Conservation (phyloP, 2,329 filamentous ascomycete genomes). For the Verticillium albo-atrum region DNA sequence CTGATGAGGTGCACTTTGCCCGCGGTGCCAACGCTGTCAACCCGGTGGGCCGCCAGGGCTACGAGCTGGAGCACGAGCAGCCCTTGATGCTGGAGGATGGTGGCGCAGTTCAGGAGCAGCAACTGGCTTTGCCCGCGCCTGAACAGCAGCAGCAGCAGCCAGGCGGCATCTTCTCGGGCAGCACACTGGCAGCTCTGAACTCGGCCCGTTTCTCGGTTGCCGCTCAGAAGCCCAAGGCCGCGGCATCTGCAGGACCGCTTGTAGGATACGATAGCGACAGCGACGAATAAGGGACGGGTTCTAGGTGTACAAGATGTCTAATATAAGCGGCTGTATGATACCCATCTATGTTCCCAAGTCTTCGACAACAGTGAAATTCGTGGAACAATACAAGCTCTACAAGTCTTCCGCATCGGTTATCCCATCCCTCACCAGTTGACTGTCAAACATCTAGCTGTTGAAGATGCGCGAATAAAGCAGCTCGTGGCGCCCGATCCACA, state of each 20-base stretch:
- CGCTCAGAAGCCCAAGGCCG: conserved; percentile 44
- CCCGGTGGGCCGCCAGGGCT: conserved; percentile 51
- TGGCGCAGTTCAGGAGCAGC: conserved; percentile 28
- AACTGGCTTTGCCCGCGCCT: conserved; percentile 16
- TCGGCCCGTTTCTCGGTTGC: conserved; percentile 49
- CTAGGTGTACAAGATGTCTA: conserved; percentile 55
- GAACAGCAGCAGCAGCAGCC: conserved; percentile 34
- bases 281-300: conserved; percentile 35
- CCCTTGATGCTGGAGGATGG: conserved; percentile 54
- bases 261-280: conserved; percentile 91
- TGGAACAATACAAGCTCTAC: no score
- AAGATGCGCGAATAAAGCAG: conserved; percentile 81
- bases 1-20: conserved; percentile 90
- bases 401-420: no score
- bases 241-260: conserved; percentile 60
- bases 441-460: conserved; percentile 61
- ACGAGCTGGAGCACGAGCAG: conserved; percentile 61
- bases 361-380: not conserved
- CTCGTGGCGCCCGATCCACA: conserved; percentile 82
- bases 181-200: conserved; percentile 75
- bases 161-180: conserved; percentile 73
- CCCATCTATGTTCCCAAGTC: conserved; percentile 1
- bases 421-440: no score
- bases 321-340: conserved; percentile 9
- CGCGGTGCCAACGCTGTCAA: conserved; percentile 67